phyloP scores from a whole-genome alignment of 2,329 filamentous ascomycete genomes.

The Drechslera avenae region DNA sequence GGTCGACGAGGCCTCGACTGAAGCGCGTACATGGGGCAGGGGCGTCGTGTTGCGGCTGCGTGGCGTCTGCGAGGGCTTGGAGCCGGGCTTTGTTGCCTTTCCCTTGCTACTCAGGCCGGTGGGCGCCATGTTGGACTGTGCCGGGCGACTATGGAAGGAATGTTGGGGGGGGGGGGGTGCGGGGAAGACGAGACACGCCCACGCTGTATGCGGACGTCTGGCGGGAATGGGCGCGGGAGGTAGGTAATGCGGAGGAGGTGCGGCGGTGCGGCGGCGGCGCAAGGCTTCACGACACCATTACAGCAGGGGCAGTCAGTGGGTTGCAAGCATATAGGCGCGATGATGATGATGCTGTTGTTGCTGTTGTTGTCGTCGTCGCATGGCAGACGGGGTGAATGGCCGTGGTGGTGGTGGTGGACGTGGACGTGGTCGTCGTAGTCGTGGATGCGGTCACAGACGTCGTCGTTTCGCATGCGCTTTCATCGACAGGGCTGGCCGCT shows the following conservation, averaged over 20 bases:
- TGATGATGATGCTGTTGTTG: too few relatives aligned
- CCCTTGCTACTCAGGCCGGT: slow-evolving; percentile 45
- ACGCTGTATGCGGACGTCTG: background rate
- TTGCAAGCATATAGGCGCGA: background rate
- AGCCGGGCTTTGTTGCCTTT: slow-evolving; percentile 58
- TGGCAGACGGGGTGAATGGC: background rate
- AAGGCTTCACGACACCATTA: too few relatives aligned
- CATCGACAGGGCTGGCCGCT: background rate
- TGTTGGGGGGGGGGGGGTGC: slow-evolving; percentile 11
- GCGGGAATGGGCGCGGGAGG: background rate
- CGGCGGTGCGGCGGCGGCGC: too few relatives aligned
- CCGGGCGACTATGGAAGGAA: slow-evolving; percentile 4
- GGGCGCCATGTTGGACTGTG: slow-evolving; percentile 38
- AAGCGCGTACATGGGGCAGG: slow-evolving; percentile 59
- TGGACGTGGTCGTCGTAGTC: background rate
- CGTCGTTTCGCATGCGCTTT: background rate
- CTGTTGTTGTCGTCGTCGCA: background rate
- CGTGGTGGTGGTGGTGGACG: too few relatives aligned
- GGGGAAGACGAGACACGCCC: slow-evolving; percentile 12
- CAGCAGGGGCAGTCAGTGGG: too few relatives aligned
- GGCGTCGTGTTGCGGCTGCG: slow-evolving; percentile 81
- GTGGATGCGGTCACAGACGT: background rate
- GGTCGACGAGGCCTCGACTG: slow-evolving; percentile 41
- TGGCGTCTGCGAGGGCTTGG: slow-evolving; percentile 36
- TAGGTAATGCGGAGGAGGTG: background rate